Conservation (phyloP, 2,329 filamentous ascomycete species). For the Aureobasidium sp. region DNA sequence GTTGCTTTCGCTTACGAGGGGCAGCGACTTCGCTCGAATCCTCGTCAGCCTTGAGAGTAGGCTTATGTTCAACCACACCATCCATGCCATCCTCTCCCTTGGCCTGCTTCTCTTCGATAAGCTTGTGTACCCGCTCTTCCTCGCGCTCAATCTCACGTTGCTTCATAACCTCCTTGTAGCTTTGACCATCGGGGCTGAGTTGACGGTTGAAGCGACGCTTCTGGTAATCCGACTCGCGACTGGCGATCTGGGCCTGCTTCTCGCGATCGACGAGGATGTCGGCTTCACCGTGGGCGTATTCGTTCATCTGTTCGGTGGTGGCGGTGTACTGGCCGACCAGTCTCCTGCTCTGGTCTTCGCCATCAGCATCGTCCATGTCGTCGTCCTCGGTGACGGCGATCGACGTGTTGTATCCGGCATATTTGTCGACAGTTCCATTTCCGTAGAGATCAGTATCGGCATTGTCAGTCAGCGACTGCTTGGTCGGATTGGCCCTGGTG, state of each 20-base stretch:
- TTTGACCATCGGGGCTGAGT: constrained; percentile 74
- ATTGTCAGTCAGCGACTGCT: constrained; percentile 81
- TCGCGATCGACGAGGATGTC: constrained; percentile 81
- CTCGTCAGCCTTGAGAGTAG: constrained; percentile 66
- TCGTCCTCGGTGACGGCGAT: constrained; percentile 72
- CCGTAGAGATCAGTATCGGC: constrained; percentile 88
- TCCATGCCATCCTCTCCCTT: constrained; percentile 59
- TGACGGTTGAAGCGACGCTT: constrained; percentile 86
- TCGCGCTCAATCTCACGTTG: constrained; percentile 84
- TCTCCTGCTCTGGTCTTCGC: constrained; percentile 58
- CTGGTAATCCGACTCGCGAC: constrained; percentile 95
- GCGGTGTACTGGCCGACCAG: constrained; percentile 95
- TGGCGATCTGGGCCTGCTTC: constrained; percentile 81
- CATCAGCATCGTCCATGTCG: constrained; percentile 67
- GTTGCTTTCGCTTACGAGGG: constrained; percentile 74
- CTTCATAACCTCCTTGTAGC: constrained; percentile 87
- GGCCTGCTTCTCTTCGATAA: constrained; percentile 76
- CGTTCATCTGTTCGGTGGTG: constrained; percentile 82
- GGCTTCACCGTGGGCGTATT: constrained; percentile 84
- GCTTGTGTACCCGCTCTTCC: constrained; percentile 73
- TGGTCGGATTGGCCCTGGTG: constrained; percentile 75
- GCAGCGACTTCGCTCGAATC: constrained; percentile 48
- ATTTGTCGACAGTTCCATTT: constrained; percentile 63
- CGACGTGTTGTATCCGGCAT: constrained; percentile 81
- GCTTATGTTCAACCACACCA: constrained; percentile 52